phyloP scores from a whole-genome alignment of 2,329 filamentous ascomycete species.

The Colletotrichum sp. region DNA sequence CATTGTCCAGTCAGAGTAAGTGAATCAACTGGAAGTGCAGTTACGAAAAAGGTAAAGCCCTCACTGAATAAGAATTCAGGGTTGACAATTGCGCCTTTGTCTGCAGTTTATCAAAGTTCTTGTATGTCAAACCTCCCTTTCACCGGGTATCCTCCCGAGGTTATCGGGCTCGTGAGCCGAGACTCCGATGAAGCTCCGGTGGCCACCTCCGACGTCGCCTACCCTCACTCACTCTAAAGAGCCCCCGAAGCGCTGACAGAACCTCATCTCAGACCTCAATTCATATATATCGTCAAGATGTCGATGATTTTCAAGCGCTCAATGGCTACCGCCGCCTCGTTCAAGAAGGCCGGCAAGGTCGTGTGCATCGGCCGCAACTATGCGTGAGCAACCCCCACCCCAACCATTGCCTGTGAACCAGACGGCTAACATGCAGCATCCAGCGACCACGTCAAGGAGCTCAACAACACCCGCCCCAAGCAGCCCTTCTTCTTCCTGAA shows the following conservation, averaged over 20 bases:
- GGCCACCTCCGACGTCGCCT: neutral
- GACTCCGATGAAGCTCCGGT: slow-evolving; percentile 13
- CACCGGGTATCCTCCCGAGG: neutral
- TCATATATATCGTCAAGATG: slow-evolving; percentile 23
- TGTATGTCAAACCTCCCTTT: neutral
- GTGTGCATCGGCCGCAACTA: slow-evolving; percentile 97
- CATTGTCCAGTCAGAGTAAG: neutral
- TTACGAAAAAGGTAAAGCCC: neutral
- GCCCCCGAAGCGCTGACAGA: neutral
- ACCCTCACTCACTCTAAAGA: neutral
- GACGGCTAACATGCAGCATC: slow-evolving; percentile 16
- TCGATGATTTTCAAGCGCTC: slow-evolving; percentile 38
- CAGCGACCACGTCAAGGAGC: slow-evolving; percentile 91
- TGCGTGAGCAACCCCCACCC: slow-evolving; percentile 64
- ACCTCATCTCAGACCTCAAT: neutral
- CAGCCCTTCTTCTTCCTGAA: slow-evolving; percentile 99
- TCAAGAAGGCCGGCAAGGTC: slow-evolving; percentile 71
- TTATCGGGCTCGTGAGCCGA: neutral
- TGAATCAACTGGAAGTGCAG: neutral
- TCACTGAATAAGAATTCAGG: neutral
- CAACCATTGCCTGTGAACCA: slow-evolving; percentile 6
- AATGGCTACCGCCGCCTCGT: slow-evolving; percentile 47
- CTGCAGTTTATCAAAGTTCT: neutral
- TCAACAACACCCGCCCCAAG: slow-evolving; percentile 86
- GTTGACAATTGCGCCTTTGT: neutral